Percentiles rank a stretch among this genome's conserved stretches.
Conservation (phyloP, 2,329 filamentous ascomycete species). For the Trichoderma polysporum region DNA sequence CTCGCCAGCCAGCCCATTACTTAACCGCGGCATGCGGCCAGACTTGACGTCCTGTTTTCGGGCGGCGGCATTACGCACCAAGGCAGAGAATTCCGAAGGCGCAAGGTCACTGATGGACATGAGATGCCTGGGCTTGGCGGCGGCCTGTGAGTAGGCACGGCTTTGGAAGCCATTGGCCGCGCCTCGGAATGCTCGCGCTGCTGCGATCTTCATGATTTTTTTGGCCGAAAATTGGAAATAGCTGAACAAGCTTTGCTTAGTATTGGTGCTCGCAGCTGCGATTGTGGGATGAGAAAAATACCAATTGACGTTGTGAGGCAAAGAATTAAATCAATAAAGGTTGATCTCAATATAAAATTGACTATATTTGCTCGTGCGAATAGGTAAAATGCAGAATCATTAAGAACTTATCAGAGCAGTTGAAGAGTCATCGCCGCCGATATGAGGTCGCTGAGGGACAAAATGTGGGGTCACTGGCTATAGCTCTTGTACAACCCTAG, state of each 20-base stretch:
- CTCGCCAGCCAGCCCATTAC: slow-evolving; percentile 68
- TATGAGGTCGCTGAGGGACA: neutral
- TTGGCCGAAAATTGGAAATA: neutral
- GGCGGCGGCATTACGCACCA: slow-evolving; percentile 77
- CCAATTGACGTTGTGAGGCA: neutral
- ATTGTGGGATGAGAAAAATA: neutral
- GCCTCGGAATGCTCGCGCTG: slow-evolving; percentile 36
- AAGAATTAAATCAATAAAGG: neutral
- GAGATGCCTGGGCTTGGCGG: slow-evolving; percentile 68
- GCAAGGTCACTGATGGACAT: slow-evolving; percentile 88
- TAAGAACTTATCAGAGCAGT: neutral
- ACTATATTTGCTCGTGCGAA: neutral
- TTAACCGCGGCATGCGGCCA: slow-evolving; percentile 50
- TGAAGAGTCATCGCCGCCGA: slow-evolving; percentile 12
- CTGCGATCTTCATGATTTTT: slow-evolving; percentile 35
- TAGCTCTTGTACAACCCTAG: neutral
- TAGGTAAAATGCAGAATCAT: neutral
- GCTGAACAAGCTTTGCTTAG: neutral
- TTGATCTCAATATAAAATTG: neutral
- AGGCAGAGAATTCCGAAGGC: slow-evolving; percentile 71
- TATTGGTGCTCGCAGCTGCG: neutral
- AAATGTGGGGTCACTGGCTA: neutral
- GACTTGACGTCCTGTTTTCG: slow-evolving; percentile 79
- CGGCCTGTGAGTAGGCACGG: slow-evolving; percentile 44
- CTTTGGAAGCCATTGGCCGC: slow-evolving; percentile 40